Percentiles rank a stretch among this genome's conserved stretches.
Conservation (phyloP, 1,284 basidiomycete genomes). For the Microbotryum saponariae region DNA sequence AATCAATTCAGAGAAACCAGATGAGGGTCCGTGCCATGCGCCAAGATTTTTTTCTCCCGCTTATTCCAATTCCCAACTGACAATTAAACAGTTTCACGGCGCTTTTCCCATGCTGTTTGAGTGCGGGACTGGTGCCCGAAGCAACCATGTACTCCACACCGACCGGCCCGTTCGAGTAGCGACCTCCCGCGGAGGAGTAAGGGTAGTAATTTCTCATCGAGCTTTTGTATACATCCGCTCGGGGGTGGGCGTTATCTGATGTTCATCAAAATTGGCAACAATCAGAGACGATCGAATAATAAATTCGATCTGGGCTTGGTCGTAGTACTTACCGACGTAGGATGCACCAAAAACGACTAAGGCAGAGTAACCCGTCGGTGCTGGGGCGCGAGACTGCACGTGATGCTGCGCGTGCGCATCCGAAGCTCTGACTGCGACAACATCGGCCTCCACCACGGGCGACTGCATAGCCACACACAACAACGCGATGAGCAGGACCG, state of each 20-base stretch:
- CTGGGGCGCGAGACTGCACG: too few relatives aligned
- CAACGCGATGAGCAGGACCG: too few relatives aligned
- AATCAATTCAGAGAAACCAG: not conserved
- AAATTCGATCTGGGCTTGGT: too few relatives aligned
- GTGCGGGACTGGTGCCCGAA: not conserved
- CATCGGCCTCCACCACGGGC: too few relatives aligned
- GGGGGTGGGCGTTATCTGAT: conserved; percentile 25
- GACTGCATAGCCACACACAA: too few relatives aligned
- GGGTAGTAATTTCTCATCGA: conserved; percentile 22
- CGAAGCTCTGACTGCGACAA: too few relatives aligned
- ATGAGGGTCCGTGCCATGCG: not conserved
- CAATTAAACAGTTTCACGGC: conserved; percentile 13
- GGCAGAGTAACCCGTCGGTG: conserved; percentile 10
- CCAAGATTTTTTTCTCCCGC: not conserved
- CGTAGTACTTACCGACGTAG: conserved; percentile 13
- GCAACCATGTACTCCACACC: conserved; percentile 27
- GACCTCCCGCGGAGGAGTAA: conserved; percentile 14
- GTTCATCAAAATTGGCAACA: not conserved
- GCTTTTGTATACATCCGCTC: not conserved
- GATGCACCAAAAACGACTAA: conserved; percentile 27
- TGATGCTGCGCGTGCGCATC: too few relatives aligned
- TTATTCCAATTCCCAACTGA: not conserved
- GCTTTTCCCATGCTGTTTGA: conserved; percentile 1
- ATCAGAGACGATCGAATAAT: not conserved
- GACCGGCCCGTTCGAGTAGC: conserved; percentile 27